Evolutionary conservation across 106 monocot species (phyloP).

Genomic region (Dioscorea alata): DNA sequence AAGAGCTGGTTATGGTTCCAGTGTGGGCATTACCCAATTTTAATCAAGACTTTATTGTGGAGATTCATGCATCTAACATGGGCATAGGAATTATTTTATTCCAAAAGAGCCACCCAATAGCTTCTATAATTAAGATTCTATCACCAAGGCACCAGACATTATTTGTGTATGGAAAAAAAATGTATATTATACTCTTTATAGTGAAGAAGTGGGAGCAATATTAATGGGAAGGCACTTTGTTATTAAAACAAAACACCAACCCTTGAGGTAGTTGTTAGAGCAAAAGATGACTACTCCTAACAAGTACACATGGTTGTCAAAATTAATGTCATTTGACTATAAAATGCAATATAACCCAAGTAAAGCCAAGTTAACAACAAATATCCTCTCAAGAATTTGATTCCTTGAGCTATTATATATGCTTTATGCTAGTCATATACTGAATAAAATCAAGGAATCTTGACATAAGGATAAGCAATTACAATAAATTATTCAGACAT

Average conservation of each 20-base stretch:
- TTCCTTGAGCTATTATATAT: no score
- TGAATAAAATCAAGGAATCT: no score
- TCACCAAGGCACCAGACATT: not conserved
- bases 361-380: no score
- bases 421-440: no score
- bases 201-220: not conserved
- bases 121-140: not conserved
- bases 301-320: not conserved
- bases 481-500: no score
- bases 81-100: not conserved
- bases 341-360: not conserved
- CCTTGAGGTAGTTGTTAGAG: not conserved
- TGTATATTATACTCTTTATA: not conserved
- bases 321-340: slow-evolving; percentile 1
- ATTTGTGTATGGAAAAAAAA: not conserved
- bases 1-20: not conserved
- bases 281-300: not conserved
- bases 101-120: slow-evolving; percentile 2
- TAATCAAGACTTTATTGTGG: slow-evolving; percentile 1
- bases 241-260: not conserved
- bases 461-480: no score
- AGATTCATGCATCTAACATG: slow-evolving; percentile 2
- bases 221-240: not conserved
- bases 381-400: no score
- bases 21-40: not conserved